Evolutionary conservation across 2,329 filamentous ascomycete species (phyloP).

Genomic region (Calonectria pseudoturangicola): DNA sequence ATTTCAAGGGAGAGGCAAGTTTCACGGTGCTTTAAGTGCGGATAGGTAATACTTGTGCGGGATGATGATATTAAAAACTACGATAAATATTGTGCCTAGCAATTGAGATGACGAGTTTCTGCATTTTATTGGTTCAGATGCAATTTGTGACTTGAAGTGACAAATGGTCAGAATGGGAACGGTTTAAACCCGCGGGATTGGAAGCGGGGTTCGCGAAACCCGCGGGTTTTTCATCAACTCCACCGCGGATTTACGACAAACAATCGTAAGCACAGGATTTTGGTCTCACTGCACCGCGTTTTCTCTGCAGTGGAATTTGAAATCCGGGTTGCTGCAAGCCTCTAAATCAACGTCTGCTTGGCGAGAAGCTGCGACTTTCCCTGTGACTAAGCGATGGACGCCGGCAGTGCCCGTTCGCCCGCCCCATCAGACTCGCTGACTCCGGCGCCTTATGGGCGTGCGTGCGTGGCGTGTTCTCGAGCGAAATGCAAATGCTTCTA

Average conservation of each 20-base stretch:
- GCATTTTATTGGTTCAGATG: too few relatives aligned
- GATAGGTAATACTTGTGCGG: not conserved
- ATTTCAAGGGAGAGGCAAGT: slow-evolving; percentile 3
- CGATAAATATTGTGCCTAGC: not conserved
- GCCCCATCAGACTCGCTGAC: slow-evolving; percentile 24
- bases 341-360: not conserved
- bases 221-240: slow-evolving; percentile 15
- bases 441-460: slow-evolving; percentile 63
- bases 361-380: not conserved
- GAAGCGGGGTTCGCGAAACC: not conserved
- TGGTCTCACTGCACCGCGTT: not conserved
- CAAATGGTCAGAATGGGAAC: too few relatives aligned
- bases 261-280: not conserved
- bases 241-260: not conserved
- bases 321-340: too few relatives aligned
- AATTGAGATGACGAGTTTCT: too few relatives aligned
- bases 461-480: slow-evolving; percentile 64
- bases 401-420: not conserved
- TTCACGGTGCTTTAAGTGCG: not conserved
- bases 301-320: not conserved
- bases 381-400: slow-evolving; percentile 2
- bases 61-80: not conserved
- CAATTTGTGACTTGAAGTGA: not conserved
- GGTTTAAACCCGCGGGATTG: not conserved
- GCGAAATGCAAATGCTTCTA: slow-evolving; percentile 68